A percentile compares a stretch with the other conserved stretches of the same genome.
Conservation (phyloP, 2,329 filamentous ascomycete genomes). For the Lecanicillium sp. region DNA sequence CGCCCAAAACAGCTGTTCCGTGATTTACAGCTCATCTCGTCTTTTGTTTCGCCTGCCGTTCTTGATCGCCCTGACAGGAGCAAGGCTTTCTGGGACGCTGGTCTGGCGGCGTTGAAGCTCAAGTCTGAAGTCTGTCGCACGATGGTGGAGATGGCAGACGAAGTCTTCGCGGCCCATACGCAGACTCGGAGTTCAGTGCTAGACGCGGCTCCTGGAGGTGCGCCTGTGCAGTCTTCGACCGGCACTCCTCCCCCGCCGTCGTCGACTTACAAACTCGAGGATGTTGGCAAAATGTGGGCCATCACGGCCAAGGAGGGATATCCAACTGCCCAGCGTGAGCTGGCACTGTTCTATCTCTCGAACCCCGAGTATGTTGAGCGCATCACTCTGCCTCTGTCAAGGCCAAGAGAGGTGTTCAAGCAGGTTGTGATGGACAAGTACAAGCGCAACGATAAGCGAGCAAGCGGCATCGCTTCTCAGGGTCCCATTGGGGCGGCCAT, state of each 20-base stretch:
- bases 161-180: constrained; percentile 55
- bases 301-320: constrained; percentile 87
- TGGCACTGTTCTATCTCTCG: constrained; percentile 88
- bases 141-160: constrained; percentile 59
- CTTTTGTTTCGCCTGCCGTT: constrained; percentile 55
- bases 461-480: constrained; percentile 19
- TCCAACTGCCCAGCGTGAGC: constrained; percentile 81
- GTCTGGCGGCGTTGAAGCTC: constrained; percentile 77
- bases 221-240: constrained; percentile 29
- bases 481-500: constrained; percentile 21
- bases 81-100: constrained; percentile 87
- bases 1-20: constrained; percentile 77
- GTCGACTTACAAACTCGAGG: constrained; percentile 63
- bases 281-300: constrained; percentile 84
- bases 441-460: constrained; percentile 33
- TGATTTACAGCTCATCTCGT: constrained; percentile 69
- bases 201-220: constrained; percentile 24
- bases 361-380: constrained; percentile 79
- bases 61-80: constrained; percentile 57
- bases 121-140: constrained; percentile 84
- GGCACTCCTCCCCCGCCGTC: constrained; percentile 43
- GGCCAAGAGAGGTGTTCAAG: constrained; percentile 85
- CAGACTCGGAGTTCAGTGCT: constrained; percentile 48
- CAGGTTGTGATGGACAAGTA: constrained; percentile 73
- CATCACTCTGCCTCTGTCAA: constrained; percentile 76